Percentiles rank a stretch among this genome's conserved stretches.
Conservation (phyloP, 2,329 filamentous ascomycete genomes). For the Diplodia intermedia region DNA sequence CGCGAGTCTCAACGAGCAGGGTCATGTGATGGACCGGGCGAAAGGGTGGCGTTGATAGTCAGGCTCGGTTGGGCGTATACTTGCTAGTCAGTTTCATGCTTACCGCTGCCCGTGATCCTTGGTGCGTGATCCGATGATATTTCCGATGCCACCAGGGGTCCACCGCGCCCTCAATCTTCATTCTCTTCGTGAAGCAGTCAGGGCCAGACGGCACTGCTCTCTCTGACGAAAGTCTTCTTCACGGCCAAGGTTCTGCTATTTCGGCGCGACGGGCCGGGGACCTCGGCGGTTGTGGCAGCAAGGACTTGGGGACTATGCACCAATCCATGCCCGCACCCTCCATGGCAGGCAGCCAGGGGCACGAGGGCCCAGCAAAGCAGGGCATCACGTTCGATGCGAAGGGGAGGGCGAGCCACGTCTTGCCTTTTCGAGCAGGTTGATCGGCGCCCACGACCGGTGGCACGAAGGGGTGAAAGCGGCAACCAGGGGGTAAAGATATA, state of each 20-base stretch:
- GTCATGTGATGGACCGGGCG: neutral
- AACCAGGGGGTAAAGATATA: constrained; percentile 9
- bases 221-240: neutral
- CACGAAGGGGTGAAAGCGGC: neutral
- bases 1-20: neutral
- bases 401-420: neutral
- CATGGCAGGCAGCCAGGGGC: neutral
- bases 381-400: neutral
- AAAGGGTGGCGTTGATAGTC: neutral
- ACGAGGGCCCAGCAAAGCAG: neutral
- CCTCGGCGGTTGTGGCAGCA: neutral
- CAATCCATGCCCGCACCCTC: neutral
- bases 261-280: neutral
- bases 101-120: neutral
- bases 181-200: neutral
- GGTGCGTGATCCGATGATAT: neutral
- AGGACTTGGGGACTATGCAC: neutral
- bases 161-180: neutral
- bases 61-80: neutral
- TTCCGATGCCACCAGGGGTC: neutral
- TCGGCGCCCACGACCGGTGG: neutral
- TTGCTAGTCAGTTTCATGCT: neutral
- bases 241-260: neutral
- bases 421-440: constrained; percentile 11
- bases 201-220: neutral